These are phyloP conservation scores for Pezicula radicicola DNA, from an alignment of 2,329 filamentous ascomycete genomes.

Conservation along the genomic window DNA sequence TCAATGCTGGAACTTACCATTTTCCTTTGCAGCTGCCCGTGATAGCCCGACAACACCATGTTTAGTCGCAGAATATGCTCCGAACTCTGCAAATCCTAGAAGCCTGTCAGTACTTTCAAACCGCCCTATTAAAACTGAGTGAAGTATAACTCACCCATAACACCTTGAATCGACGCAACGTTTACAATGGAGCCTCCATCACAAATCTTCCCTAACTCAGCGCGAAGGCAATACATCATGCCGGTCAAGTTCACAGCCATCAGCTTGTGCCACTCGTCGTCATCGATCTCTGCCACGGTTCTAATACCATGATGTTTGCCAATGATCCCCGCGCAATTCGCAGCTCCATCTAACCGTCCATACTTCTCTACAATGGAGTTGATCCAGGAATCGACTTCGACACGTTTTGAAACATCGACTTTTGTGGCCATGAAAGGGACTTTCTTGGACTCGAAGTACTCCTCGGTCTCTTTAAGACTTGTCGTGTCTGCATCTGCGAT, in stretches of 20 bases:
- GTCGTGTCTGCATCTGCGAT: conserved; percentile 16
- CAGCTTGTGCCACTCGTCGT: conserved; percentile 36
- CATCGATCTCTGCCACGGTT: conserved; percentile 24
- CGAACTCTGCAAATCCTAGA: conserved; percentile 26
- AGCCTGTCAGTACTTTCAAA: conserved; percentile 9
- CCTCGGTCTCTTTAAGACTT: conserved; percentile 22
- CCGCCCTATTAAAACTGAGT: not conserved
- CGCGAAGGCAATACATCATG: conserved; percentile 34
- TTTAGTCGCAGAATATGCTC: conserved; percentile 35
- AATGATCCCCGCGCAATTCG: conserved; percentile 47
- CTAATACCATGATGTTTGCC: conserved; percentile 29
- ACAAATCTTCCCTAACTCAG: conserved; percentile 37
- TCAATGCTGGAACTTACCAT: conserved; percentile 21
- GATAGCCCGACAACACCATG: conserved; percentile 38
- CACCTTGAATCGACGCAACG: conserved; percentile 45
- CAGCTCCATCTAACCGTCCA: conserved; percentile 39
- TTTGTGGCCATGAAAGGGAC: conserved; percentile 20
- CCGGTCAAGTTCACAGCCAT: conserved; percentile 35
- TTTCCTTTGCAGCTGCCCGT: conserved; percentile 34
- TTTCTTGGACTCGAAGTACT: conserved; percentile 27
- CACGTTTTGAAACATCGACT: conserved; percentile 29
- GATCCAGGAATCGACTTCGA: conserved; percentile 35
- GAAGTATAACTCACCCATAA: conserved; percentile 31
- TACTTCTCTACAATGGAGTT: conserved; percentile 29
- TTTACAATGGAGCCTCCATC: conserved; percentile 35